These are phyloP conservation scores for Pseudogymnoascus sp. DNA, from an alignment of 2,329 filamentous ascomycete genomes.

Conservation along the genomic window DNA sequence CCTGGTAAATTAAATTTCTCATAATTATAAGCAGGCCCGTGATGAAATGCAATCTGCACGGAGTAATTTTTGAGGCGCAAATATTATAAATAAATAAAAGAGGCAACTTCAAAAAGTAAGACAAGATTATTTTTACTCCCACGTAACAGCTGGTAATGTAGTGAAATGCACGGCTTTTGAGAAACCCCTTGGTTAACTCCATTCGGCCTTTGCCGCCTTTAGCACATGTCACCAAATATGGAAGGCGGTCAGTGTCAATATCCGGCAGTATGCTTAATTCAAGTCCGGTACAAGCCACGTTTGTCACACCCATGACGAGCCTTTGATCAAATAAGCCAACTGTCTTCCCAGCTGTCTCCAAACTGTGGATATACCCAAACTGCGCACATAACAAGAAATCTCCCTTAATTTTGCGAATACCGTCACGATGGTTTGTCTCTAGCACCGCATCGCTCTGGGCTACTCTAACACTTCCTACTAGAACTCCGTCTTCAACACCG, in stretches of 20 bases:
- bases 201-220: constrained; percentile 3
- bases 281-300: constrained; percentile 7
- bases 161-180: background rate
- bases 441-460: background rate
- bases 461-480: constrained; percentile 28
- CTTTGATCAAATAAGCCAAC: background rate
- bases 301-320: constrained; percentile 5
- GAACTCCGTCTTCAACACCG: constrained; percentile 81
- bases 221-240: background rate
- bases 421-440: background rate
- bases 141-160: background rate
- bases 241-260: background rate
- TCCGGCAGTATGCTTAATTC: constrained; percentile 1
- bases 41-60: background rate
- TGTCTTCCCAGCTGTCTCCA: background rate
- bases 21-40: background rate
- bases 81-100: background rate
- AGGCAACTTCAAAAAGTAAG: background rate
- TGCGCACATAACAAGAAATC: background rate
- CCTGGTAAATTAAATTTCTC: background rate
- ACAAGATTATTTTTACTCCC: background rate
- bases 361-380: background rate
- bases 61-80: background rate
- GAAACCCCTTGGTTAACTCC: background rate
- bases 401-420: background rate